Base-by-base conservation (phyloP, 2,329 filamentous ascomycete genomes). In the Alternaria conjuncta region DNA sequence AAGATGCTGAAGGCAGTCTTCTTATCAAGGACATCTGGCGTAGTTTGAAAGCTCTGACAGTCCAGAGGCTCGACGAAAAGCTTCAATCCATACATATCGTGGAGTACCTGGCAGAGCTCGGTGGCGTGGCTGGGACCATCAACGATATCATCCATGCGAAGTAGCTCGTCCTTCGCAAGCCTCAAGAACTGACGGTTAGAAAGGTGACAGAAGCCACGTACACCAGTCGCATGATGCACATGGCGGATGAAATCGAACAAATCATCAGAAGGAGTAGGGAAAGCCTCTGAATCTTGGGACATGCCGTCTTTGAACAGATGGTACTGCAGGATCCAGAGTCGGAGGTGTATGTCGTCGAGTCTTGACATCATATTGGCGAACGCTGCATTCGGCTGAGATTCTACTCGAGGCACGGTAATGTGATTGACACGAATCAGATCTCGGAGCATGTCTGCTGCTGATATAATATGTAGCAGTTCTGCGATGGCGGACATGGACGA, bases 161-260 rank as follows among this genome's bases (percentile, higher is more conserved):
- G 84, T 49, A 98, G 85, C 75, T 99, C 96, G 6, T 92, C 86
- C 60, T 94, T 95, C 83, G 96, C 91, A 79, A 97, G 87, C 75
- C 94, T 94, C 25, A 98, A 85, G 80, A 99, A 96, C 18, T 93
- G 88, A 75, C 96, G 95, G 76, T 94, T 93, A 0, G 93, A 92
- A 4, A 88, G 86, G 74, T 93, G 95, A 85, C 94, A 98, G 78
- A 91, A 92, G 66, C 91, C 91, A 63, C 96, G 91, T 55, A 94
- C 84, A 3, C 96, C 96, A 36, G 97, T 83, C 5, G 92, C 91
- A 74, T 93, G 89, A 75, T 99, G 96, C 6, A 97, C 87, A 11
- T 91, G 88, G 7, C 92, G 89, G 43, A 99, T 83, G 71, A 92
- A 94, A 63, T 93, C 90, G 23, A 95, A 90, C 44, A 93, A 83